Conservation (phyloP, 1,284 basidiomycete genomes). For the Moesziomyces aphidis region DNA sequence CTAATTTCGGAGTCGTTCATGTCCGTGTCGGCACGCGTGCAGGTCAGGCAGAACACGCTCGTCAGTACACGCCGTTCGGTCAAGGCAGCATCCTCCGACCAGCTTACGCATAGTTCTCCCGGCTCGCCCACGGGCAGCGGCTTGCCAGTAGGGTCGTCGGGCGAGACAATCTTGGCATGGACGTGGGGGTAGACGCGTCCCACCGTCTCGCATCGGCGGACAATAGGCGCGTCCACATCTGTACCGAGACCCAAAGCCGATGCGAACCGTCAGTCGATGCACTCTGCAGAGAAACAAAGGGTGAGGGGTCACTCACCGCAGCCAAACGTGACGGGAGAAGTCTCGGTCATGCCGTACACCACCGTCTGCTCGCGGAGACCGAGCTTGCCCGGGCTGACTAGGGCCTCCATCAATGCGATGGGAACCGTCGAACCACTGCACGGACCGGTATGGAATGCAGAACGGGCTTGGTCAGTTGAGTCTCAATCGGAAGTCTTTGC, state of each 20-base stretch:
- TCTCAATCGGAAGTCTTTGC: neutral
- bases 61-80: conserved; percentile 6
- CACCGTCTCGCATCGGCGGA: conserved; percentile 82
- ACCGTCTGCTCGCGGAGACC: conserved; percentile 75
- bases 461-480: neutral
- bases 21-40: conserved; percentile 10
- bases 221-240: conserved; percentile 73
- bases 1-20: conserved; percentile 15
- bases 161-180: conserved; percentile 78
- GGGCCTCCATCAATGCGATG: conserved; percentile 77
- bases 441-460: neutral
- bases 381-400: conserved; percentile 69
- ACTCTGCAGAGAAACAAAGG: neutral
- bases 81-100: neutral
- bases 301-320: conserved; percentile 29
- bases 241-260: conserved; percentile 2
- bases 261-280: neutral
- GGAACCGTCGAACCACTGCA: conserved; percentile 79
- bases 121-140: conserved; percentile 69
- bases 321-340: conserved; percentile 83
- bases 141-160: conserved; percentile 69
- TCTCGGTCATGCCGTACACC: conserved; percentile 69
- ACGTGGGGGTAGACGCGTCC: conserved; percentile 81
- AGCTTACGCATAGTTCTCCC: conserved; percentile 75
- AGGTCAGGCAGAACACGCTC: neutral